Evolutionary conservation across 306 rosid species (phyloP).

Genomic region (Cucurbita argyrosperma): DNA sequence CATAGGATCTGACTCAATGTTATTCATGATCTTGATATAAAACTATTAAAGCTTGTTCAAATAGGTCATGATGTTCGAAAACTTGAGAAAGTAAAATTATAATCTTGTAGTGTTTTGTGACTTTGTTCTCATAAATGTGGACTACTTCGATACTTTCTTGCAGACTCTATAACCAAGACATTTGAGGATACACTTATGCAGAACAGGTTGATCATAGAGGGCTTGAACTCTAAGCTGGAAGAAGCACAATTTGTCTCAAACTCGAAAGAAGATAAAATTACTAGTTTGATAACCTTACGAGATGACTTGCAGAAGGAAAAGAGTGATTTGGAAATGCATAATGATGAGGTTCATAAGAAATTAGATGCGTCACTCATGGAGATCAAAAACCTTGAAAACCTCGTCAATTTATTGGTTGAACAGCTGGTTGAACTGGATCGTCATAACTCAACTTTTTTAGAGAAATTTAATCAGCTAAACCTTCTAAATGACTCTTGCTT

Average conservation of each 20-base stretch:
- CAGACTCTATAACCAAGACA: conserved; percentile 53
- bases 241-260: conserved; percentile 41
- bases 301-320: conserved; percentile 47
- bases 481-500: conserved; percentile 48
- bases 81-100: background rate
- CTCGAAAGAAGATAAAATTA: conserved; percentile 52
- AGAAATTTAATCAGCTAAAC: conserved; percentile 53
- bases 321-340: conserved; percentile 35
- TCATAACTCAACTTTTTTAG: conserved; percentile 40
- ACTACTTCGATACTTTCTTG: conserved; percentile 12
- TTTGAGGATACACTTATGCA: conserved; percentile 43
- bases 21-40: background rate
- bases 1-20: background rate
- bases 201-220: conserved; percentile 42
- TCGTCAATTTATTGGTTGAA: conserved; percentile 31
- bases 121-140: background rate
- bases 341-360: conserved; percentile 34
- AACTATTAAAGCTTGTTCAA: background rate
- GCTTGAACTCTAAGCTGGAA: conserved; percentile 42
- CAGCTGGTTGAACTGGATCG: conserved; percentile 48
- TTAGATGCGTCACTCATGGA: conserved; percentile 39
- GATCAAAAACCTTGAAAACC: conserved; percentile 43
- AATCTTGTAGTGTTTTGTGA: background rate
- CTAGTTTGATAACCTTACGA: conserved; percentile 20
- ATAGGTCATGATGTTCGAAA: background rate